Base-by-base conservation (phyloP, 441 rosid species). In the Lagerstroemia fauriei region DNA sequence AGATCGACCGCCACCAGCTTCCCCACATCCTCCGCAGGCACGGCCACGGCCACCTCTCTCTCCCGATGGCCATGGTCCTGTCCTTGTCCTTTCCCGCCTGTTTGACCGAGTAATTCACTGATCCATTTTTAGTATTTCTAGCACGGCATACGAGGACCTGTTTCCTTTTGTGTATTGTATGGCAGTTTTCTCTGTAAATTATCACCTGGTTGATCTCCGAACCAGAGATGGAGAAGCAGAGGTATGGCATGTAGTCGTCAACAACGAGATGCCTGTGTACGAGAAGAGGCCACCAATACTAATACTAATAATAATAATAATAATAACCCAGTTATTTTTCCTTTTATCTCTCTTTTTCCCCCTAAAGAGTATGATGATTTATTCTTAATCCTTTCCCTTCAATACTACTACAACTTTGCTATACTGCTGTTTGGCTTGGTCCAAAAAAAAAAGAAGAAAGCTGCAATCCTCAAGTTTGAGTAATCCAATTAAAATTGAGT, bases 1-100 rank as follows among this genome's bases (percentile, higher is more conserved):
- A 69, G 61, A 74, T 81, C 71, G 83, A 81, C 71, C 12, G 31
- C 11, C 12, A 25, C 13, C 71, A 66, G 71, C 71, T 53, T 12
- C 59, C 59, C 59, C 59, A 53, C 17, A 53, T 53, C 59, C 59
- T 14, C 20, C 18, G 16, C 20, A 18, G 57, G 17, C 57, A 51
- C 14, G 57, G 57, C 13, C 57, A 51, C 14, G 22, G 59, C 2
- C 59, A 53, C 59, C 59, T 53, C 22, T 18, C 59, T 3, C 59
- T 16, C 59, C 59, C 59, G 59, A 53, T 53, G 59, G 59, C 59
- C 59, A 53, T 53, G 59, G 59, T 18, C 17, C 59, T 53, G 59
- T 53, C 22, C 59, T 53, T 53, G 22, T 53, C 59, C 59, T 53
- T 53, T 18, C 59, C 12, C 17, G 59, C 22, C 59, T 53, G 20